Evolutionary conservation across 2,329 filamentous ascomycete genomes (phyloP), one percentile per base, ranked within the genome.

Genomic region (Ceratocystis huliohia): DNA sequence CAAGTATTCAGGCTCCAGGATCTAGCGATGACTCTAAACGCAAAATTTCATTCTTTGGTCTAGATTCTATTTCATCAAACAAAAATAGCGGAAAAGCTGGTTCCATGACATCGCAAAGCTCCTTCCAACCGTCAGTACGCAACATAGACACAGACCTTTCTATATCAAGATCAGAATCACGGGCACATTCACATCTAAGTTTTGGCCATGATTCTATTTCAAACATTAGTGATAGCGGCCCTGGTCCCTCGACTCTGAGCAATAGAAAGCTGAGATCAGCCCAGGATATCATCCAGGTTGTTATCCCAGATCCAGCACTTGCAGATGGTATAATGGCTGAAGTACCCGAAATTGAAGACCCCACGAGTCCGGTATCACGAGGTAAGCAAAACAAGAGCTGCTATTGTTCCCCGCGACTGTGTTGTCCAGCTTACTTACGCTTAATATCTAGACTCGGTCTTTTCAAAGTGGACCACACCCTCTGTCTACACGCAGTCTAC

Each of bases 401-500:
- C 44, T 6, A 2, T 25, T 15, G 10, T 20, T 45, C 8, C 17
- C 3, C 44, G 7, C 5, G 13, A 8, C 22, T 59, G 20, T 61
- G 28, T 46, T 30, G 22, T 45, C 44, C 50, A 61, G 25, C 33
- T 41, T 25, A 48, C 64, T 45, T 59, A 68, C 61, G 8, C 20
- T 37, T 30, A 25, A 7, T 37, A 37, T 46, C 20, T 56, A 68
- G 64, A 68, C 46, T 68, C 64, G 15, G 44, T 64, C 5, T 68
- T 68, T 33, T 68, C 66, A 5, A 66, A 65, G 25, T 64, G 53
- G 50, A 65, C 48, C 17, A 62, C 64, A 20, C 61, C 64, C 17
- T 64, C 66, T 17, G 59, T 65, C 2, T 68, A 59, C 25, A 65
- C 64, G 5, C 66, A 68, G 28, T 65, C 66, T 5, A 66, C 64